These are phyloP conservation scores for Phytophthora podocarpi DNA, from an alignment of 352 stramenopile genomes.

Conservation along the genomic window DNA sequence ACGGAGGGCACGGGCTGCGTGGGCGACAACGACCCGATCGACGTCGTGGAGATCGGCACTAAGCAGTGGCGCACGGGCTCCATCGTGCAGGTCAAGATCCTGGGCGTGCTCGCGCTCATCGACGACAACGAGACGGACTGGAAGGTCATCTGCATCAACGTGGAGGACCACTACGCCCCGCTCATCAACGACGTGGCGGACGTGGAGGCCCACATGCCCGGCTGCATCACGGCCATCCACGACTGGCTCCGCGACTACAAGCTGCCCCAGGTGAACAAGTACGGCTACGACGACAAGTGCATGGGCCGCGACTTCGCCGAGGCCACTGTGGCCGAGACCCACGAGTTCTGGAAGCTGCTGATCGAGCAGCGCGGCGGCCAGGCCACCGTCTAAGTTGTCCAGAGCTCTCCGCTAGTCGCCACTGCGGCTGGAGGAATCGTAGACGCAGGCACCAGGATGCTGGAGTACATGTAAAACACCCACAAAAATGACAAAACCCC, in stretches of 20 bases:
- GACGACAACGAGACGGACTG: slow-evolving; percentile 99
- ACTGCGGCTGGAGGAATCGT: slow-evolving; percentile 23
- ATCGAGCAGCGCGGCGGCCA: slow-evolving; percentile 85
- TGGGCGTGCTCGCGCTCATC: slow-evolving; percentile 99
- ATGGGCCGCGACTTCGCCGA: slow-evolving; percentile 91
- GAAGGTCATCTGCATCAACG: slow-evolving; percentile 98
- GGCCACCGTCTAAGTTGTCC: slow-evolving; percentile 67
- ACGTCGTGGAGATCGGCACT: slow-evolving; percentile 98
- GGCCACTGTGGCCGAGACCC: slow-evolving; percentile 81
- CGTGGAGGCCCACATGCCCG: slow-evolving; percentile 95
- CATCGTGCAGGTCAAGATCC: slow-evolving; percentile 96
- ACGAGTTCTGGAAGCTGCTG: slow-evolving; percentile 92
- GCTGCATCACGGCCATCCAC: slow-evolving; percentile 92
- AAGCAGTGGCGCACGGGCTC: slow-evolving; percentile 92
- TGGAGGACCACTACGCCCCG: slow-evolving; percentile 95
- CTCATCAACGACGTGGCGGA: slow-evolving; percentile 98
- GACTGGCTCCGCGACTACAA: slow-evolving; percentile 99
- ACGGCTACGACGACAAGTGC: slow-evolving; percentile 98
- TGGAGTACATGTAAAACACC: slow-evolving; percentile 35
- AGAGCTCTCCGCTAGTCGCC: slow-evolving; percentile 16
- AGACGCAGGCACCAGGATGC: slow-evolving; percentile 34
- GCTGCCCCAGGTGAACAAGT: slow-evolving; percentile 98
- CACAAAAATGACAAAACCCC: slow-evolving; percentile 33
- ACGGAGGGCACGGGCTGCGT: slow-evolving; percentile 83
- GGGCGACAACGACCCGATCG: slow-evolving; percentile 98